Base-by-base conservation (phyloP, 139 green algal species). In the Micromonas pusilla region DNA sequence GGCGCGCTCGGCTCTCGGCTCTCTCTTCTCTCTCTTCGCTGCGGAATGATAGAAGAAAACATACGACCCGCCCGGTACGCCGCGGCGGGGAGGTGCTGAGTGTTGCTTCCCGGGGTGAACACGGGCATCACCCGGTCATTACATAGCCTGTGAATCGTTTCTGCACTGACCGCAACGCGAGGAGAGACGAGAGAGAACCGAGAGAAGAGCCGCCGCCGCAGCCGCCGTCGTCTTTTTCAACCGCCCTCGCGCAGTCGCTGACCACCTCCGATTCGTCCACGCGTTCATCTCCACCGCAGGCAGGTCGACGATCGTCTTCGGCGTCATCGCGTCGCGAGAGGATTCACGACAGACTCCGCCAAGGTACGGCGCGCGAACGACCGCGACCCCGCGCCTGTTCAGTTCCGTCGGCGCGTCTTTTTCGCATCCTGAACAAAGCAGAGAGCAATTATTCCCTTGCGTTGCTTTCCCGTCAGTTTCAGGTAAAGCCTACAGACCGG, bases 401-500 rank as follows among this genome's bases (percentile, higher is more conserved):
- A n/a, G n/a, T n/a, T n/a, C n/a, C n/a, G n/a, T 62, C 2, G 32
- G 9, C 45, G 45, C 45, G 45, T 57, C 45, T 9, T 74, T 74
- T 62, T 3, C 52, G 25, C 21, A 62, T 75, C 68, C 68, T 75
- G 31, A 36, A 63, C 68, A 75, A 75, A 75, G 68, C 68, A 75
- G 37, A 75, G 21, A 2, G 68, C 68, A 39, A 23, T 57, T 38
- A 53, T 13, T 52, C n/a, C 26, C 65, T 45, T 75, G 38, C 53
- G 37, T 63, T 75, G 68, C 68, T 60, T 26, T 75, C 37, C 68
- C 68, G 68, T 75, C 68, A 26, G 21, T 75, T 26, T 62, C 31
- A 75, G 68, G 68, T 75, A 75, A 32, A 75, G 68, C 68, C 68
- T 34, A 75, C 37, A 75, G 68, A 34, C 13, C 62, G n/a, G 68